Evolutionary conservation across 2,329 filamentous ascomycete species (phyloP), one percentile per base, ranked within the genome.

Genomic region (Fusarium fracticaudum): DNA sequence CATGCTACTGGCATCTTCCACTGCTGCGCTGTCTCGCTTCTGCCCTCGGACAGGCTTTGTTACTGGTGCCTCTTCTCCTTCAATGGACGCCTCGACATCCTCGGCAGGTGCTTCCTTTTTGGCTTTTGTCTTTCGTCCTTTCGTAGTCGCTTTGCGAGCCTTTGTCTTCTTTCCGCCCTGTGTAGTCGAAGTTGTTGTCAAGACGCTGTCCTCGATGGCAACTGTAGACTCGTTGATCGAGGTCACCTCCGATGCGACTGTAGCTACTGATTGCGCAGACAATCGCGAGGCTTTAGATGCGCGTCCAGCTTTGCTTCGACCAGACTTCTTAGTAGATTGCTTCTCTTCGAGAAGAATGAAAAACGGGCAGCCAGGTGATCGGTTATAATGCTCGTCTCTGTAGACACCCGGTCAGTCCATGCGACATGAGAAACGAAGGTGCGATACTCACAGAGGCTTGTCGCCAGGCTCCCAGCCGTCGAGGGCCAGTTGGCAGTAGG

Each of bases 401-500:
- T 67, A 35, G 33, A 22, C 24, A 37, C 51, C 22, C 15, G 24
- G 74, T 84, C 66, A 83, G 79, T 60, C 35, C 18, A 26, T 35
- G n/a, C 17, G 53, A 14, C 44, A 57, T n/a, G 8, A 40, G 18
- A 22, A 43, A 26, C 18, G 12, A 41, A 18, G 20, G 37, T n/a
- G 13, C 58, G 71, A 78, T 67, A 83, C 92, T 83, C 82, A 95
- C 91, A 93, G 89, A 70, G 96, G 96, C 80, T 97, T 94, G 81
- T 99, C 96, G 67, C 92, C 91, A 3, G 93, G 92, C 80, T 98
- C 96, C 96, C 97, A 99, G 12, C 95, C 95, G 81, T 98, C 96
- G 17, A 99, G 88, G 17, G 93, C 94, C 22, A 98, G 85, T 65
- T 93, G 91, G 84, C 96, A 99, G 83, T 98, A 98, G 35, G 93